Evolutionary conservation across 768 basidiomycete species (phyloP), one percentile per base, ranked within the genome.

Genomic region (Cyathus striatus): DNA sequence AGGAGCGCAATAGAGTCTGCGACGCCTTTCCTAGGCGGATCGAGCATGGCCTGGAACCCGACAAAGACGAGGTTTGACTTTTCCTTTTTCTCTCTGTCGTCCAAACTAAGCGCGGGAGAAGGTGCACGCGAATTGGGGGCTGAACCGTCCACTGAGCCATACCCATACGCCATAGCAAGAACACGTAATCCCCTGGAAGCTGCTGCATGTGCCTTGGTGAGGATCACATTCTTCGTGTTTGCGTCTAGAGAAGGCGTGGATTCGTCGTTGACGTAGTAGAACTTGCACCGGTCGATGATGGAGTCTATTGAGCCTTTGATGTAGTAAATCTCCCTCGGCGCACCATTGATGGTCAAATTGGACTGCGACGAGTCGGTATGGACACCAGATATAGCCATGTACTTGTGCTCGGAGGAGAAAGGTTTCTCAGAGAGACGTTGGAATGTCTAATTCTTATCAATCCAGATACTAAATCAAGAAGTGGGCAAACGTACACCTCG

Each of bases 1-100:
- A 97, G 69, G 22, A 87, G 66, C 27, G 72, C 74, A 49, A 98
- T 86, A 16, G 95, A 84, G 53, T 91, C 89, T 3, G 88, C 84
- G n/a, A 97, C 92, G 22, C 93, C 95, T 52, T 85, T 85, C 36
- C 94, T 74, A 1, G 95, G 95, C 5, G 95, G 95, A 61, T 98
- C 95, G 42, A 86, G 69, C 92, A 97, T 98, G 9, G 90, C 92
- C 58, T 90, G 86, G 64, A 93, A 95, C 1, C 95, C 95, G 3
- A 78, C 88, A 58, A 98, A 97, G 5, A 94, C 75, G 6, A 98
- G 70, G 53, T 82, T 86, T 58, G 54, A 68, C 65, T 58, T 62
- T 47, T 59, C 69, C 55, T 36, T 43, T 25, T 59, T 30, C 30
- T 42, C 44, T n/a, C n/a, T n/a, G 6, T 52, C 43, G 18, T 40